Evolutionary conservation across 805 yeast species (phyloP), one percentile per base, ranked within the genome.

Genomic region (Kodamaea laetipori): DNA sequence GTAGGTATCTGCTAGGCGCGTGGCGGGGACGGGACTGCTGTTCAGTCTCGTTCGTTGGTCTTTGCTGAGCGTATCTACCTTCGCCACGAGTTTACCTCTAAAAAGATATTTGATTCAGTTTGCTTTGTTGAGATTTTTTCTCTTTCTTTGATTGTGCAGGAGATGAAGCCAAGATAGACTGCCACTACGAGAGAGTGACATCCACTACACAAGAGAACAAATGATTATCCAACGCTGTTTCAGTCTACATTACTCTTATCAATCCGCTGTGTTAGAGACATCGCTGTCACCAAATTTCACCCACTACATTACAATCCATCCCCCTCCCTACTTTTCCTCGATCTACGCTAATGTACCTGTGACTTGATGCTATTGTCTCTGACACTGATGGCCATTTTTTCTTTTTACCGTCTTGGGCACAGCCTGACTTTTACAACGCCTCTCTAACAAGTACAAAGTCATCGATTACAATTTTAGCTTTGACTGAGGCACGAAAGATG

Each of bases 391-490:
- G 19, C 24, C 24, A n/a, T n/a, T 21, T 30, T 30, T 30, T 30
- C 34, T 30, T 30, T 30, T 30, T 30, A 19, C 19, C 34, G 17
- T 30, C 34, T 30, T 30, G 34, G 34, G 34, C 34, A 4, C 34
- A 30, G 34, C 34, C 34, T 30, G 34, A 30, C 34, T 30, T 30
- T 30, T 19, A 30, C 34, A 30, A 30, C 34, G 34, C 34, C 34
- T 30, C 34, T 30, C 19, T 30, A 13, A 17, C 17, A 15, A 13
- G 34, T 30, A 30, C 34, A 30, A 30, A 13, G 34, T 30, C 34
- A 30, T 30, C 34, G 34, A 30, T 30, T 21, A 17, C 34, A 30
- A 30, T 30, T 30, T 30, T 30, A 30, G 34, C 34, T 30, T 30
- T 30, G 34, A 30, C 17, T 30, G 34, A 30, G 34, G 34, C 34